Evolutionary conservation across 192 early-diverging fungal species (phyloP).

Genomic region (Mortierella hygrophila): DNA sequence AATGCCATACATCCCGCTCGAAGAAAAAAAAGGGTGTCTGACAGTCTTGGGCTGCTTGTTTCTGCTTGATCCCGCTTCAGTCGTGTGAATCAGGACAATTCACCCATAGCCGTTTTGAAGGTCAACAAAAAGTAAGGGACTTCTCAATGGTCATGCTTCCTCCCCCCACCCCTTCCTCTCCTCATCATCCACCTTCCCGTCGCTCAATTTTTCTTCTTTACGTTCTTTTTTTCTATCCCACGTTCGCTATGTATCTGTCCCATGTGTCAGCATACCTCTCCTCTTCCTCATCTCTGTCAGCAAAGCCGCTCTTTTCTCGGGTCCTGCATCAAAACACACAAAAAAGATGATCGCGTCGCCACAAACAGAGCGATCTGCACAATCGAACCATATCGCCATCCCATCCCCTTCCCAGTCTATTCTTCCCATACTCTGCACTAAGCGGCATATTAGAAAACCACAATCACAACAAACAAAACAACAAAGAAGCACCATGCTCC

Average conservation of each 20-base stretch:
- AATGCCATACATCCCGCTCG: no score
- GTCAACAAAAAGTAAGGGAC: not conserved
- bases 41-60: no score
- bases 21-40: no score
- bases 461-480: not conserved
- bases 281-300: not conserved
- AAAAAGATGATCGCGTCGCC: not conserved
- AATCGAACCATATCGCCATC: not conserved
- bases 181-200: not conserved
- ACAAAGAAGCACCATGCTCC: no score
- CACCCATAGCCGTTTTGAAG: conserved; percentile 2
- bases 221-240: not conserved
- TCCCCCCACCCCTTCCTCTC: not conserved
- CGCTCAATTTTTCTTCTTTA: not conserved
- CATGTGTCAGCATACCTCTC: not conserved
- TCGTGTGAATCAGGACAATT: no score
- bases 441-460: not conserved
- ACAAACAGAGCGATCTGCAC: not conserved
- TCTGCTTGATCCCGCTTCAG: no score
- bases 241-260: not conserved
- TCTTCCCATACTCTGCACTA: not conserved
- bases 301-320: not conserved
- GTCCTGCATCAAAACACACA: conserved; percentile 1
- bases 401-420: not conserved
- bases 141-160: not conserved